These are phyloP conservation scores for Fagopyrum tataricum DNA, from an alignment of 148 eudicot species.

Conservation along the genomic window DNA sequence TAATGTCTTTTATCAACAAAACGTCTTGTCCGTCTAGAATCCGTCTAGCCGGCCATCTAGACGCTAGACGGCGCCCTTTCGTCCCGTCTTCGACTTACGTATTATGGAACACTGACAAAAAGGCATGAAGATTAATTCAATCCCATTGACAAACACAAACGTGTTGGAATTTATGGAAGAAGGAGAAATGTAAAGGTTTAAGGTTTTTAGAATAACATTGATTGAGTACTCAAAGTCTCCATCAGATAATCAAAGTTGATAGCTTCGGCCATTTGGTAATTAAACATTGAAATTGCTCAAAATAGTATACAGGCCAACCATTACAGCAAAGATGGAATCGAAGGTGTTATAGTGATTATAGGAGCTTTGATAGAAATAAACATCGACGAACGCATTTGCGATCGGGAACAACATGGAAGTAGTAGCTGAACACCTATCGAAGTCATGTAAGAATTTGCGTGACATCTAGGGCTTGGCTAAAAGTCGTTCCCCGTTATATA, in stretches of 20 bases:
- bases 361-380: slow-evolving; percentile 16
- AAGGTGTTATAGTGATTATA: slow-evolving; percentile 11
- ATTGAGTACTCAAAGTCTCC: slow-evolving; percentile 16
- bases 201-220: not conserved
- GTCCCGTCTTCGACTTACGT: no score
- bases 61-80: no score
- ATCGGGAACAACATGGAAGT: slow-evolving; percentile 18
- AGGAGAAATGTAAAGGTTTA: slow-evolving; percentile 19
- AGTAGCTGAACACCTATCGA: slow-evolving; percentile 19
- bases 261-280: slow-evolving; percentile 3
- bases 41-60: no score
- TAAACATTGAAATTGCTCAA: slow-evolving; percentile 20
- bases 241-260: not conserved
- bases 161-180: not conserved
- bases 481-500: no score
- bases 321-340: slow-evolving; percentile 9
- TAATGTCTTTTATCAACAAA: no score
- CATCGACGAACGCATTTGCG: slow-evolving; percentile 19
- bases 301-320: slow-evolving; percentile 11
- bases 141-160: slow-evolving; percentile 21
- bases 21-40: no score
- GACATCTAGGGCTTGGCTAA: slow-evolving; percentile 18
- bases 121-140: slow-evolving; percentile 22
- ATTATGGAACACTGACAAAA: no score
- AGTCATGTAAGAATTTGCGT: slow-evolving; percentile 12